Conservation (phyloP, 2,329 filamentous ascomycete genomes). For the Phialemonium atrogriseum region DNA sequence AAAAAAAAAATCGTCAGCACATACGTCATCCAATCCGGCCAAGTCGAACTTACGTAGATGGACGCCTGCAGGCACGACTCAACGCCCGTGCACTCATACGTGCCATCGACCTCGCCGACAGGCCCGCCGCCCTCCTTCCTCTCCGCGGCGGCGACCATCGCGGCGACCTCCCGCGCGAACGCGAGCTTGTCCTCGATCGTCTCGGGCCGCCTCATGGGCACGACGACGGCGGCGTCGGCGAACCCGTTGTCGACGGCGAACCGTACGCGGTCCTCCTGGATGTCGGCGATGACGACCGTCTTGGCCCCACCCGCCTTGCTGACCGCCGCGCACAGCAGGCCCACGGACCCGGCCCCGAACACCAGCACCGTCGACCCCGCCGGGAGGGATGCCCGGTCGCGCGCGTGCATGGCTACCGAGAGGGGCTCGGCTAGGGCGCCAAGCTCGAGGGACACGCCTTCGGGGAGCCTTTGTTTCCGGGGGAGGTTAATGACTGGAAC, state of each 20-base stretch:
- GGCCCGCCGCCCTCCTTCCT: constrained; percentile 28
- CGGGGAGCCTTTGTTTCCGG: constrained; percentile 43
- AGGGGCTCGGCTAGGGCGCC: constrained; percentile 54
- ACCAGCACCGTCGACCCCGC: constrained; percentile 38
- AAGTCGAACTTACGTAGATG: constrained; percentile 48
- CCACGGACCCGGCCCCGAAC: constrained; percentile 54
- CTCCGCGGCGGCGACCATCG: constrained; percentile 26
- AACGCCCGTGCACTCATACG: constrained; percentile 74
- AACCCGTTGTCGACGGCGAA: constrained; percentile 50
- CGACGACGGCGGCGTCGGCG: constrained; percentile 42
- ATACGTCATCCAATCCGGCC: too few species aligned
- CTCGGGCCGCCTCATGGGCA: constrained; percentile 39
- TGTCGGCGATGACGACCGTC: constrained; percentile 45
- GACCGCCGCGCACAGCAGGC: constrained; percentile 52
- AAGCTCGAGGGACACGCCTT: constrained; percentile 36
- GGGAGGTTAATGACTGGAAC: too few species aligned
- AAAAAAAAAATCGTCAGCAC: constrained; percentile 1
- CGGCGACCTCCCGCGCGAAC: constrained; percentile 41
- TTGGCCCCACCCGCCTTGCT: constrained; percentile 35
- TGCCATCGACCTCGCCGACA: constrained; percentile 56
- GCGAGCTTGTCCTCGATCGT: constrained; percentile 44
- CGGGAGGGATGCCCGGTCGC: constrained; percentile 33
- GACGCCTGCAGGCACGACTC: constrained; percentile 67
- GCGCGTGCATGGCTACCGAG: constrained; percentile 50
- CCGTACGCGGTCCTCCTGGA: constrained; percentile 45